Evolutionary conservation across 2,329 filamentous ascomycete genomes (phyloP).

Genomic region (Cladosporium cucumerinum): DNA sequence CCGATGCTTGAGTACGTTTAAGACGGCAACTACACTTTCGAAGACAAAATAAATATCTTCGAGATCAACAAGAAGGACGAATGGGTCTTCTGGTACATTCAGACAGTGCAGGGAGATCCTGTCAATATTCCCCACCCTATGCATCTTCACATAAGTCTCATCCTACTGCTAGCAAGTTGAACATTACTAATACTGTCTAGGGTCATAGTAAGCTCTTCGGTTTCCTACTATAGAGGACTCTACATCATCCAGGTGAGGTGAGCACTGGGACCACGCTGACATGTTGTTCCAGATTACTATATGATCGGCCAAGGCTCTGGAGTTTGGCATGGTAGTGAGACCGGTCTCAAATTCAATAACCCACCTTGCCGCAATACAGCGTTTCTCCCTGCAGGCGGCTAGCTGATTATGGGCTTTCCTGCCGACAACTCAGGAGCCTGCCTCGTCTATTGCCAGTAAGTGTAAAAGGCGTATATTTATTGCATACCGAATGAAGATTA

Average conservation of each 20-base stretch:
- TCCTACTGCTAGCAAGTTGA: too few relatives aligned
- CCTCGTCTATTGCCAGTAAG: conserved; percentile 25
- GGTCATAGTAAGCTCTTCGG: conserved; percentile 37
- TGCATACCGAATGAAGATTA: neutral
- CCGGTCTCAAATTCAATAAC: conserved; percentile 34
- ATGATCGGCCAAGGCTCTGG: conserved; percentile 29
- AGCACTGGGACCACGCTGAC: neutral
- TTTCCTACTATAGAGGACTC: neutral
- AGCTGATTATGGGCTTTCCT: conserved; percentile 42
- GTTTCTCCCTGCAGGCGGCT: conserved; percentile 38
- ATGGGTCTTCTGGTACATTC: conserved; percentile 37
- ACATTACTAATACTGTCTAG: neutral
- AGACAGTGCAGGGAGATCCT: conserved; percentile 27
- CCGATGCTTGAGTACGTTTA: conserved; percentile 47
- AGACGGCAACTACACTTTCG: conserved; percentile 40
- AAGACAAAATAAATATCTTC: conserved; percentile 39
- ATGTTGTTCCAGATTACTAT: conserved; percentile 34
- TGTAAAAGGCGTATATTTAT: neutral
- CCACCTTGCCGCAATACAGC: conserved; percentile 41
- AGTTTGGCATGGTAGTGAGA: conserved; percentile 25
- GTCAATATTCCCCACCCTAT: conserved; percentile 35
- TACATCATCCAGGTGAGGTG: neutral
- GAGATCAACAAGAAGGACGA: conserved; percentile 25
- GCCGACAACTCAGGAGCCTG: conserved; percentile 45
- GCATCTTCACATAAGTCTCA: conserved; percentile 17